Percentiles rank a stretch among this genome's conserved stretches.
Conservation (phyloP, 2,329 filamentous ascomycete genomes). For the Orbilia blumenaviensis region DNA sequence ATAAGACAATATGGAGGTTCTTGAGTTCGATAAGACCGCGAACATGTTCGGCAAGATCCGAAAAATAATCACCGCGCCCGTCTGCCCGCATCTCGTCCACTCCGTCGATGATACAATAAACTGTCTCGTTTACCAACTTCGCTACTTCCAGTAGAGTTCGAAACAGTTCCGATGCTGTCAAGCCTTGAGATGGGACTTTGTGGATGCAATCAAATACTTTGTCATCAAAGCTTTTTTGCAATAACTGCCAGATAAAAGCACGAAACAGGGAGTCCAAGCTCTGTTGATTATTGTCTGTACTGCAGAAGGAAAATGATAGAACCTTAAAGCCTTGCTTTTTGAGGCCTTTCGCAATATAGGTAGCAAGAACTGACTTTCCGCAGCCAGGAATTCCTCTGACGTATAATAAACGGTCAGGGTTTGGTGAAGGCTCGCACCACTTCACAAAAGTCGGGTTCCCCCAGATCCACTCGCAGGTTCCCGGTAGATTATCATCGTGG, state of each 20-base stretch:
- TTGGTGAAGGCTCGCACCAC: background rate
- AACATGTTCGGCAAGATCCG: no score
- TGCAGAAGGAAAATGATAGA: slow-evolving; percentile 14
- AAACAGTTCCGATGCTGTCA: background rate
- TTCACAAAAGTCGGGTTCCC: background rate
- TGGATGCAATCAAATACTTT: background rate
- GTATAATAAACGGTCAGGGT: background rate
- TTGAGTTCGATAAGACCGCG: background rate
- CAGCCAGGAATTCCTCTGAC: background rate
- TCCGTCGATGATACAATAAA: slow-evolving; percentile 13
- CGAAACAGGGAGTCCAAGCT: background rate
- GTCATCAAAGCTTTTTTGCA: background rate
- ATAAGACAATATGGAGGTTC: background rate
- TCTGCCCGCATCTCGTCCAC: slow-evolving; percentile 11
- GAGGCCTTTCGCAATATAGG: background rate
- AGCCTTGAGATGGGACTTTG: background rate
- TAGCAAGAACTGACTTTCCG: background rate
- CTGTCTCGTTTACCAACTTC: background rate
- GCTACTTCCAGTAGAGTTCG: background rate
- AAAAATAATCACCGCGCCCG: no score
- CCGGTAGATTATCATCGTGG: background rate
- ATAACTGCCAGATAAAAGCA: background rate
- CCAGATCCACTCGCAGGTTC: slow-evolving; percentile 20
- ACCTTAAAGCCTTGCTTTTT: background rate
- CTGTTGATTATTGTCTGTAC: background rate